A percentile compares a stretch with the other conserved stretches of the same genome.
Evolutionary conservation across 2,329 filamentous ascomycete species (phyloP).

Genomic region (Cladosporium sp.): DNA sequence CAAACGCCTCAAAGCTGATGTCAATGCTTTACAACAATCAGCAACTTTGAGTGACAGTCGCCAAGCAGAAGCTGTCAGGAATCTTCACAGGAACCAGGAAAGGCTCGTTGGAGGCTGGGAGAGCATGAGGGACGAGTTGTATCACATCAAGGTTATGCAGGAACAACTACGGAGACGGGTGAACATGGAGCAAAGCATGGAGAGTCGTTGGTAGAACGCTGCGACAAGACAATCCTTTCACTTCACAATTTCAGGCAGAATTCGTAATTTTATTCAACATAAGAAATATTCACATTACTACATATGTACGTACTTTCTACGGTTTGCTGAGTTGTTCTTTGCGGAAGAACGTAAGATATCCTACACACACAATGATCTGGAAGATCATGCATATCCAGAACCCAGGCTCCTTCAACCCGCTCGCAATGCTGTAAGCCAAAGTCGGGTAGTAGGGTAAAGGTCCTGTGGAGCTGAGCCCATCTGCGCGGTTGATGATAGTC

Average conservation of each 20-base stretch:
- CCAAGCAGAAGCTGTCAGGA: background rate
- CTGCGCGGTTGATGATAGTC: conserved; percentile 63
- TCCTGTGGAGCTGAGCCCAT: conserved; percentile 62
- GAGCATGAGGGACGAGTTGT: background rate
- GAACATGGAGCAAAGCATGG: background rate
- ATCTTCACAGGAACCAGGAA: background rate
- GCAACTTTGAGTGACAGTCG: background rate
- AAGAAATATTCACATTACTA: background rate
- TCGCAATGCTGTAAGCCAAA: conserved; percentile 52
- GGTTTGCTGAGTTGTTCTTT: conserved; percentile 62
- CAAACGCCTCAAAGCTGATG: background rate
- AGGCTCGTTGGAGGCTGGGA: background rate
- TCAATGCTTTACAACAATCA: background rate
- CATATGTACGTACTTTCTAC: conserved; percentile 23
- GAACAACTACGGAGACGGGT: background rate
- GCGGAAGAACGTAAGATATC: conserved; percentile 59
- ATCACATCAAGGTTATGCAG: background rate
- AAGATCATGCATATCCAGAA: conserved; percentile 64
- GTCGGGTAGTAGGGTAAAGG: conserved; percentile 65
- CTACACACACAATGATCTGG: conserved; percentile 61
- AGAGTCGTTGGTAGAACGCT: background rate
- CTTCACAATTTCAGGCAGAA: background rate
- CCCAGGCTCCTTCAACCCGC: conserved; percentile 54
- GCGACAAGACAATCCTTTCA: background rate
- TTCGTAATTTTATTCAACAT: background rate